Percentiles rank a stretch among this genome's conserved stretches.
phyloP scores from a whole-genome alignment of 495 filamentous ascomycete genomes.

The Penicillium coffeae region DNA sequence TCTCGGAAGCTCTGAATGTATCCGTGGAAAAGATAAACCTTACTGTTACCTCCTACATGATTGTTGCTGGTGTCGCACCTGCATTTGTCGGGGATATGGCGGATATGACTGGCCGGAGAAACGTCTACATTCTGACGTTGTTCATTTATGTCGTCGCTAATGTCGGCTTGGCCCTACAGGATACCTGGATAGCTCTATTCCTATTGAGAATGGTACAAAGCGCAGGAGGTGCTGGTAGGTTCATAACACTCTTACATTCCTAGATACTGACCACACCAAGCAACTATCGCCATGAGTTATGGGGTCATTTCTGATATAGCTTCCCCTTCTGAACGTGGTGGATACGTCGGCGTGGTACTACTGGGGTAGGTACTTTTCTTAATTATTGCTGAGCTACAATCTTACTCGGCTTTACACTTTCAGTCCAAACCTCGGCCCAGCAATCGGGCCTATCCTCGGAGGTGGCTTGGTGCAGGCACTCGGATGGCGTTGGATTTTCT shows the following conservation, averaged over 20 bases:
- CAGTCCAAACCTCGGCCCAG: no score
- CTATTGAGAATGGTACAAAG: constrained; percentile 49
- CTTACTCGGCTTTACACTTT: no score
- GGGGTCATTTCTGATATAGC: constrained; percentile 43
- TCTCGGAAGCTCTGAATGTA: constrained; percentile 37
- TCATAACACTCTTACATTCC: constrained; percentile 34
- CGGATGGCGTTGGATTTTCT: constrained; percentile 73
- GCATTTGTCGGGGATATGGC: constrained; percentile 47
- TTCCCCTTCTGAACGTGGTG: constrained; percentile 43
- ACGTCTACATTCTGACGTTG: constrained; percentile 46
- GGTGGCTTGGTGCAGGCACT: constrained; percentile 59
- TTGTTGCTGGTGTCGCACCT: constrained; percentile 39
- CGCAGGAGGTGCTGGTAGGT: constrained; percentile 45
- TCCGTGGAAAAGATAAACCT: constrained; percentile 43
- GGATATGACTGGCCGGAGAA: constrained; percentile 47
- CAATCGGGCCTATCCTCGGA: constrained; percentile 59
- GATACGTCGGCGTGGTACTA: constrained; percentile 41
- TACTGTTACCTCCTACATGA: constrained; percentile 50
- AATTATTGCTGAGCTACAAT: neutral
- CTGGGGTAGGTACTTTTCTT: constrained; percentile 27
- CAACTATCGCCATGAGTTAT: no score
- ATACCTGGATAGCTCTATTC: constrained; percentile 42
- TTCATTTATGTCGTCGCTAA: constrained; percentile 45
- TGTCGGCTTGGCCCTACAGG: constrained; percentile 44
- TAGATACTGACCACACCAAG: no score